Evolutionary conservation across 352 stramenopile genomes (phyloP).

Genomic region (Globisporangium canariense): DNA sequence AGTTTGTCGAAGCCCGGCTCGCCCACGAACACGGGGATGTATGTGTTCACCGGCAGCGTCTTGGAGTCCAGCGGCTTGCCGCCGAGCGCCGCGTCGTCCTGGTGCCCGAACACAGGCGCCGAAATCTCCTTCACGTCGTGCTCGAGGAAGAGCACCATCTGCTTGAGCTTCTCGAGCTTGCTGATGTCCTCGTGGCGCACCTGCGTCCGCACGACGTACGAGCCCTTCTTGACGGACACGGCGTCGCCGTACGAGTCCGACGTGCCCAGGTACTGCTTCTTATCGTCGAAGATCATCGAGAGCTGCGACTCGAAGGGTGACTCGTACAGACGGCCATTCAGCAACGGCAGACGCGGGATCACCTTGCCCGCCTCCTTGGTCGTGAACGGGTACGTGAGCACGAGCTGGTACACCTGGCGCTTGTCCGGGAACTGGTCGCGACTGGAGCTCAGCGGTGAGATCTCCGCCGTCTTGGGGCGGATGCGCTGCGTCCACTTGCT

Average conservation of each 20-base stretch:
- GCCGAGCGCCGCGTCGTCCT: constrained; percentile 57
- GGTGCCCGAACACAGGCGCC: constrained; percentile 56
- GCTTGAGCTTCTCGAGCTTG: constrained; percentile 80
- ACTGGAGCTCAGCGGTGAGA: constrained; percentile 69
- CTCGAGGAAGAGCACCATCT: constrained; percentile 74
- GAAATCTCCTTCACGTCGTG: constrained; percentile 71
- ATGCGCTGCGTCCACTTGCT: constrained; percentile 85
- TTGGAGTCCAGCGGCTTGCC: constrained; percentile 58
- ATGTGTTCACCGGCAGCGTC: constrained; percentile 43
- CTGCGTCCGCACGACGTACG: constrained; percentile 66
- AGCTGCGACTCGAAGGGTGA: constrained; percentile 91
- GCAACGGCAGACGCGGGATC: constrained; percentile 62
- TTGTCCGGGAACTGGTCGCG: constrained; percentile 85
- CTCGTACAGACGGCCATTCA: constrained; percentile 92
- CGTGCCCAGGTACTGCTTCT: constrained; percentile 89
- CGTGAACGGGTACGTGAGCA: constrained; percentile 89
- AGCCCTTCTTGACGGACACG: constrained; percentile 86
- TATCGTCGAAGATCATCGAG: constrained; percentile 92
- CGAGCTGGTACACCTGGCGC: constrained; percentile 86
- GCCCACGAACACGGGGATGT: constrained; percentile 68
- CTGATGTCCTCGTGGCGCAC: constrained; percentile 80
- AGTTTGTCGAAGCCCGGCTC: constrained; percentile 76
- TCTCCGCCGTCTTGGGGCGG: constrained; percentile 68
- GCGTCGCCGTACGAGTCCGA: constrained; percentile 84
- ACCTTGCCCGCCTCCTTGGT: constrained; percentile 86